phyloP scores from a whole-genome alignment of 345 rosid species.

The Gossypium thurberi region DNA sequence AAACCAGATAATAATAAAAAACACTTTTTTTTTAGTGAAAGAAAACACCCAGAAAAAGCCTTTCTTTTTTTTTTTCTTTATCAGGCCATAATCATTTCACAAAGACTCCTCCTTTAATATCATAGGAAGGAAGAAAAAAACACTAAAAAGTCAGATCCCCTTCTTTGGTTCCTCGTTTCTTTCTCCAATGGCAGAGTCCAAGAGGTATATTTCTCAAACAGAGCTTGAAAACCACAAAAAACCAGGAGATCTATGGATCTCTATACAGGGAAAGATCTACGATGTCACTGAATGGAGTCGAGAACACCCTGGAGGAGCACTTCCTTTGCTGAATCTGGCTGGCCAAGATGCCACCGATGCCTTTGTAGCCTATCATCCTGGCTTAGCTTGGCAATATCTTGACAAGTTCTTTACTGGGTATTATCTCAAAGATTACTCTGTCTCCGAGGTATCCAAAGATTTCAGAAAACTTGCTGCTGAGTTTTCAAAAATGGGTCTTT shows the following conservation, averaged over 20 bases:
- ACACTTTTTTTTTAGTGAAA: too few relatives aligned
- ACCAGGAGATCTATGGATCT: slow-evolving; percentile 48
- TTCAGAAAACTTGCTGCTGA: slow-evolving; percentile 36
- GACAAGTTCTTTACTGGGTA: slow-evolving; percentile 44
- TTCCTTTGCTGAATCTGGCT: slow-evolving; percentile 37
- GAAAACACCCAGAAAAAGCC: background rate
- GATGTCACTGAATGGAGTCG: slow-evolving; percentile 40
- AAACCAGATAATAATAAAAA: background rate
- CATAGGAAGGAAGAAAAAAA: background rate
- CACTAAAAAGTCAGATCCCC: slow-evolving; percentile 8
- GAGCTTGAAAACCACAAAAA: slow-evolving; percentile 36
- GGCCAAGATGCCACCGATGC: slow-evolving; percentile 56
- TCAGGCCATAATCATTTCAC: slow-evolving; percentile 4
- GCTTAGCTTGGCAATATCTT: slow-evolving; percentile 41
- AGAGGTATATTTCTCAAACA: slow-evolving; percentile 28
- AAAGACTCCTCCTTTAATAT: background rate
- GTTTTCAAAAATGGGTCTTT: slow-evolving; percentile 42
- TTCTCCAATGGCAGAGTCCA: slow-evolving; percentile 31
- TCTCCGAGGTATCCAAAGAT: slow-evolving; percentile 41
- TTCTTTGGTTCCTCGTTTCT: background rate
- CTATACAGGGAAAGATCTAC: slow-evolving; percentile 48
- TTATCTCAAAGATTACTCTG: slow-evolving; percentile 35
- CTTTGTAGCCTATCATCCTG: slow-evolving; percentile 45
- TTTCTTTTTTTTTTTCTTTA: background rate
- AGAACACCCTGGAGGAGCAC: slow-evolving; percentile 42